A percentile compares a stretch with the other conserved stretches of the same genome.
Conservation (phyloP, 2,329 filamentous ascomycete genomes). For the Myriosclerotinia duriaeana region DNA sequence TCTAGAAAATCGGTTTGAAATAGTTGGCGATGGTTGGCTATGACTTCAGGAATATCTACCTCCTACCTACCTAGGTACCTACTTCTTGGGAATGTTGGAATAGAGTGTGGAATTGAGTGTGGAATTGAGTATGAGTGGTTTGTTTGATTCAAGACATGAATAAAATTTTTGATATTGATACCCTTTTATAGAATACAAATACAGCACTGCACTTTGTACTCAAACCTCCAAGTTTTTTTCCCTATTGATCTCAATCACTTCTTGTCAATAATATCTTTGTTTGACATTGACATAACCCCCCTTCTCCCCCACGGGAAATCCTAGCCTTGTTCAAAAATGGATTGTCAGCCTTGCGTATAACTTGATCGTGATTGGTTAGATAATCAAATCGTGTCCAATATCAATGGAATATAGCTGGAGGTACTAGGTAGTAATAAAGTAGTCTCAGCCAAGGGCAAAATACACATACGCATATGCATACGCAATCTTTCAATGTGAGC, state of each 20-base stretch:
- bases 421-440: constrained; percentile 11
- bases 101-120: background rate
- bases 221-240: no score
- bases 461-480: background rate
- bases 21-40: background rate
- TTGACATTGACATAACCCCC: no score
- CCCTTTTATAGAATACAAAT: constrained; percentile 14
- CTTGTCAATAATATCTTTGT: no score
- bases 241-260: no score
- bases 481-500: constrained; percentile 8
- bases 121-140: background rate
- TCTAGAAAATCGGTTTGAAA: constrained; percentile 34
- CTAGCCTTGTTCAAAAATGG: constrained; percentile 15
- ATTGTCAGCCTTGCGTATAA: constrained; percentile 12
- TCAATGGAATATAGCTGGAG: background rate
- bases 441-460: constrained; percentile 15
- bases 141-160: background rate
- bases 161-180: constrained; percentile 21
- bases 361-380: constrained; percentile 1
- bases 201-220: background rate
- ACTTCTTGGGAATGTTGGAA: background rate
- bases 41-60: background rate
- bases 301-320: background rate
- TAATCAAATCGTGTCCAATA: constrained; percentile 21
- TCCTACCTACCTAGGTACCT: background rate